A percentile compares a stretch with the other conserved stretches of the same genome.
Evolutionary conservation across 2,329 filamentous ascomycete genomes (phyloP).

Genomic region (Fusarium pilosicola): DNA sequence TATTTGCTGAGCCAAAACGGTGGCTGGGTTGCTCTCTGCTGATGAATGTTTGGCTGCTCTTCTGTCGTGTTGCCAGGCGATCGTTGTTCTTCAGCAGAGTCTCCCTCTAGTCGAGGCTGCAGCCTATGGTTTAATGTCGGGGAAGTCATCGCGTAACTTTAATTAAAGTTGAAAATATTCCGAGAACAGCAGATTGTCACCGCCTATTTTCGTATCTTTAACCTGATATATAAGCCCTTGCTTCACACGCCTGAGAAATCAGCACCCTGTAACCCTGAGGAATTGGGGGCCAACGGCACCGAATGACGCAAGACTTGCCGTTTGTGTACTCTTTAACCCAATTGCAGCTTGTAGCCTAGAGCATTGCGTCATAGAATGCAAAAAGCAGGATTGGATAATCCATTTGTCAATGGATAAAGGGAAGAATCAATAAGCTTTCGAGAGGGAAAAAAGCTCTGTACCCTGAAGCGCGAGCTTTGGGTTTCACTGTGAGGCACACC

Average conservation of each 20-base stretch:
- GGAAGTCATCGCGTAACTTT: background rate
- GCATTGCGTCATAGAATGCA: background rate
- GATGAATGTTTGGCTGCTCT: no score
- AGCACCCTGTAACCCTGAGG: background rate
- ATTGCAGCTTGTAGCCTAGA: background rate
- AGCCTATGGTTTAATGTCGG: background rate
- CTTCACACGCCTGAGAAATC: background rate
- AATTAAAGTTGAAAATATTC: background rate
- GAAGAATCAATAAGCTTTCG: accelerated
- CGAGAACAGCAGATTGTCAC: background rate
- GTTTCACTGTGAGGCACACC: background rate
- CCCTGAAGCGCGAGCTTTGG: accelerated
- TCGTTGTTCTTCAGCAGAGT: background rate
- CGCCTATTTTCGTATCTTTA: no score
- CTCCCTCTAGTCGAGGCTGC: background rate
- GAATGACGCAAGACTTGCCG: background rate
- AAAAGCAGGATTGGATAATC: background rate
- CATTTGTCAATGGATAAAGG: background rate
- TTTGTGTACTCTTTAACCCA: background rate
- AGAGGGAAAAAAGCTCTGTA: background rate
- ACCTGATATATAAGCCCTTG: background rate
- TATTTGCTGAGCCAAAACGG: background rate
- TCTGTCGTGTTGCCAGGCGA: accelerated
- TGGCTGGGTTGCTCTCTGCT: accelerated
- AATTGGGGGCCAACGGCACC: background rate